phyloP scores from a whole-genome alignment of 441 rosid genomes.

The Bocquillonia castaneifolia region DNA sequence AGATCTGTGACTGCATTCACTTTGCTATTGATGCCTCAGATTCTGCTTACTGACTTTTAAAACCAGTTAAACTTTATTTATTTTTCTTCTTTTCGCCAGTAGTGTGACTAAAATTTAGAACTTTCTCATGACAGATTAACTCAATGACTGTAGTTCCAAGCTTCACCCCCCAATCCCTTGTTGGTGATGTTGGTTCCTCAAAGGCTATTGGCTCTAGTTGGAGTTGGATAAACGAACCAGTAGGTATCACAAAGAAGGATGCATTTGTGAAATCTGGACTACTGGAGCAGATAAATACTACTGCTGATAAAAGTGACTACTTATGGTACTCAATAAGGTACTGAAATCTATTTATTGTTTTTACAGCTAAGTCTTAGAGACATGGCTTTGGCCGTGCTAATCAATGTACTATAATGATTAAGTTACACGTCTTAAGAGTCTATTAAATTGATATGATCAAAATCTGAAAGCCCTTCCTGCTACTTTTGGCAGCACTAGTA shows the following conservation, averaged over 20 bases:
- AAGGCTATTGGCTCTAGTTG: constrained; percentile 46
- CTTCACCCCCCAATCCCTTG: constrained; percentile 45
- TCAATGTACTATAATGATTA: not conserved
- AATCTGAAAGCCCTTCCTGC: not conserved
- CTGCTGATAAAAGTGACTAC: constrained; percentile 82
- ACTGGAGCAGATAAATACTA: constrained; percentile 80
- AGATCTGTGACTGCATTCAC: too few species aligned
- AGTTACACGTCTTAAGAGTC: not conserved
- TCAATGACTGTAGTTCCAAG: constrained; percentile 54
- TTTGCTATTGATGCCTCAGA: too few species aligned
- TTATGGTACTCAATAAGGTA: constrained; percentile 92
- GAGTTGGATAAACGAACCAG: constrained; percentile 79
- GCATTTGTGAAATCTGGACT: constrained; percentile 65
- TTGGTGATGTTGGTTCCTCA: constrained; percentile 42
- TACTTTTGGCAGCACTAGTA: constrained; percentile 45
- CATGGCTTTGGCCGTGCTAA: constrained; percentile 13
- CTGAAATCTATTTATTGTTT: constrained; percentile 7
- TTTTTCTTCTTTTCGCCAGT: too few species aligned
- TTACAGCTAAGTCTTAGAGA: constrained; percentile 8
- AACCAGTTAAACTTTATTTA: too few species aligned
- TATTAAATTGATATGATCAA: not conserved
- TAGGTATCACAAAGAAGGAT: constrained; percentile 66
- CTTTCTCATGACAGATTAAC: constrained; percentile 49
- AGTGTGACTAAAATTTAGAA: too few species aligned
- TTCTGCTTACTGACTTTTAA: too few species aligned